Evolutionary conservation across 2,329 filamentous ascomycete species (phyloP).

Genomic region (Ascochyta fabae): DNA sequence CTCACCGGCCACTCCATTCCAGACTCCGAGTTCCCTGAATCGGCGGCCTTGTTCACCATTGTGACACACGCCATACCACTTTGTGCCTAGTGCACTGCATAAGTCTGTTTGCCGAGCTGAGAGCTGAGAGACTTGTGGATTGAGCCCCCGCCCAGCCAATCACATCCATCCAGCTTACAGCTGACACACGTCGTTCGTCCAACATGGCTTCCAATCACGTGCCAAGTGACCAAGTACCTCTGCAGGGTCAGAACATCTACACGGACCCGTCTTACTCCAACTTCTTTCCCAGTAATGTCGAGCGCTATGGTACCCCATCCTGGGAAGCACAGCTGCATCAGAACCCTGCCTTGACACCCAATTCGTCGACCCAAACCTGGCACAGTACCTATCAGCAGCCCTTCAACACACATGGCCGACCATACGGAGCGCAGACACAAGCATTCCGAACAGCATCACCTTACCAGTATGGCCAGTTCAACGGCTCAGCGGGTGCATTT

Average conservation of each 20-base stretch:
- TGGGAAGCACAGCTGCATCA: slow-evolving; percentile 42
- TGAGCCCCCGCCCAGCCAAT: slow-evolving; percentile 32
- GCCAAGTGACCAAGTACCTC: slow-evolving; percentile 42
- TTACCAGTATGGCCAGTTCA: slow-evolving; percentile 44
- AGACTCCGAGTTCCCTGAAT: slow-evolving; percentile 29
- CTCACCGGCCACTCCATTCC: slow-evolving; percentile 44
- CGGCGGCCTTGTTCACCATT: slow-evolving; percentile 34
- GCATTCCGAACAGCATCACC: slow-evolving; percentile 38
- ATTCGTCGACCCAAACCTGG: slow-evolving; percentile 30
- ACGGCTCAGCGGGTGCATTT: slow-evolving; percentile 28
- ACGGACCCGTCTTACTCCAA: slow-evolving; percentile 39
- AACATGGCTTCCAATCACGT: slow-evolving; percentile 49
- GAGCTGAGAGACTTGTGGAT: slow-evolving; percentile 30
- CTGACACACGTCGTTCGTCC: slow-evolving; percentile 23
- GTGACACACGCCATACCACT: slow-evolving; percentile 41
- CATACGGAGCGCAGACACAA: slow-evolving; percentile 33
- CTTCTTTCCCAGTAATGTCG: slow-evolving; percentile 35
- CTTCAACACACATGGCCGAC: slow-evolving; percentile 32
- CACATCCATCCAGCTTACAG: slow-evolving; percentile 21
- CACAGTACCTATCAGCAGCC: slow-evolving; percentile 38
- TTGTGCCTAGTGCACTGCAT: slow-evolving; percentile 46
- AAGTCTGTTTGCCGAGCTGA: slow-evolving; percentile 31
- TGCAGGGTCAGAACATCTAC: slow-evolving; percentile 44
- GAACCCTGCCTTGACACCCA: slow-evolving; percentile 29
- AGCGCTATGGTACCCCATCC: slow-evolving; percentile 40